Evolutionary conservation across 257 asterid species (phyloP), one percentile per base, ranked within the genome.

Genomic region (Jacaranda mimosifolia): DNA sequence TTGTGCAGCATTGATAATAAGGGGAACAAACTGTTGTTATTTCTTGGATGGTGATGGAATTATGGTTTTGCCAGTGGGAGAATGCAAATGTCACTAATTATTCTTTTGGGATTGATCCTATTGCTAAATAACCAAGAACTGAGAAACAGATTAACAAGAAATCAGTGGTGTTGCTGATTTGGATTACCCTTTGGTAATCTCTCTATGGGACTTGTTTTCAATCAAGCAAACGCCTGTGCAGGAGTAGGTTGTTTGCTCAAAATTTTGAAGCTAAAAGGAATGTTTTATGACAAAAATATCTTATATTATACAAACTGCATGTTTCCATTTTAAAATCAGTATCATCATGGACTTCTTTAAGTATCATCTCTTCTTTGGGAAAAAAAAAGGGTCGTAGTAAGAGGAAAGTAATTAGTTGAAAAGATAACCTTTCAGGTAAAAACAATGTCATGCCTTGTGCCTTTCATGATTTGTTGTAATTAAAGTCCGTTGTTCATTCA

Each of bases 61-160:
- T 63, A 52, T 59, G 46, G 78, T 48, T 60, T 40, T 66, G 40
- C 35, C 9, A 72, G 70, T 72, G 72, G 21, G 68, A 18, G 52
- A 65, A 57, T 66, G 68, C 58, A 60, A 11, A 73, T 55, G 57
- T 56, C 39, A 40, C 62, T 67, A 9, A 40, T 32, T 65, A 43
- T 48, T 46, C 48, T 40, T 73, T 82, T 77, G 60, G 55, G 56
- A 38, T 62, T 57, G 38, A 77, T 66, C 60, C 15, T 72, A 19
- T 65, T 67, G 59, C 43, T 53, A 65, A 75, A 57, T 63, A 13
- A 45, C 19, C 51, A 75, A 49, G 51, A 63, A 74, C 21, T 59
- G 40, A 35, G 1, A 52, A 60, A 52, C 46, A 39, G n/a, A 52
- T 5, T 0, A 46, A 56, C 14, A 19, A 39, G 14, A 48, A 64